phyloP scores from a whole-genome alignment of 1,284 basidiomycete genomes.

The Ustilago nuda region DNA sequence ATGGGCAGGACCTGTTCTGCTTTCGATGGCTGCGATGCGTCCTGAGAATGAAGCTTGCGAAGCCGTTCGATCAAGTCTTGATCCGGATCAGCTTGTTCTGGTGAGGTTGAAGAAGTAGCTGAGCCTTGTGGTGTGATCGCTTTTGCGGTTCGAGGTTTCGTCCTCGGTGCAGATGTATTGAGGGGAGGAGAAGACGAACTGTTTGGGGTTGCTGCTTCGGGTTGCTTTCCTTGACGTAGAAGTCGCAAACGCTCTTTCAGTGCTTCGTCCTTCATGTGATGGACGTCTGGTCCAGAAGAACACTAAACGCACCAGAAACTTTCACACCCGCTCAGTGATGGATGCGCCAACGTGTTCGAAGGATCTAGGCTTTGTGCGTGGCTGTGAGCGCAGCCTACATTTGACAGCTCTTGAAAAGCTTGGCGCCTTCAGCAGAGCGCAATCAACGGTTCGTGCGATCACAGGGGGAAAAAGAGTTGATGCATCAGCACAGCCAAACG shows the following conservation, averaged over 20 bases:
- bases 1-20: background rate
- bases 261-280: slow-evolving; percentile 33
- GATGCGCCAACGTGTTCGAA: background rate
- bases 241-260: slow-evolving; percentile 39
- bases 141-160: background rate
- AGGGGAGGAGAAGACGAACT: background rate
- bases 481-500: slow-evolving; percentile 9
- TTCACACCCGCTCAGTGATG: background rate
- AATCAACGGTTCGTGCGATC: background rate
- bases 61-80: slow-evolving; percentile 27
- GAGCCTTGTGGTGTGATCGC: background rate
- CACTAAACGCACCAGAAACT: background rate
- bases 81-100: slow-evolving; percentile 10
- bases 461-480: background rate
- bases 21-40: background rate
- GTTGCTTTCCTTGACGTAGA: slow-evolving; percentile 28
- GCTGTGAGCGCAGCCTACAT: background rate
- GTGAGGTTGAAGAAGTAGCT: background rate
- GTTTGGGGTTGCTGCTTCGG: background rate
- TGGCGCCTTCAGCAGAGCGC: background rate
- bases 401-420: slow-evolving; percentile 15
- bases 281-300: background rate
- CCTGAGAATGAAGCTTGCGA: slow-evolving; percentile 22
- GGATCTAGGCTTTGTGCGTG: background rate
- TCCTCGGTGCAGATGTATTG: background rate